Conservation (phyloP, 2,329 filamentous ascomycete genomes). For the Botryotinia calthae region DNA sequence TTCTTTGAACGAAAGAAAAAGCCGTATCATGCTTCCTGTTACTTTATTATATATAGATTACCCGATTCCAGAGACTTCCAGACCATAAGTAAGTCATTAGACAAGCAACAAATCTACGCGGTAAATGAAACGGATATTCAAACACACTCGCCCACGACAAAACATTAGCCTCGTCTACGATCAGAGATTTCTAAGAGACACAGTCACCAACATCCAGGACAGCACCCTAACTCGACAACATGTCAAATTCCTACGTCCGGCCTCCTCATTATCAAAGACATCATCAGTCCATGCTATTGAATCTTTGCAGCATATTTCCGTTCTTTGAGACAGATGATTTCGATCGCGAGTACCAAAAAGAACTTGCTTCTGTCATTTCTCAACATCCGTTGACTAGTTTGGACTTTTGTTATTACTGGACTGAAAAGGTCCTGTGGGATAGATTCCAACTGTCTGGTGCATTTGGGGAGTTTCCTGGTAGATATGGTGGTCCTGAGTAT, state of each 20-base stretch:
- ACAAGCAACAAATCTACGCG: neutral
- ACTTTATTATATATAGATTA: neutral
- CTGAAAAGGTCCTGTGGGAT: constrained; percentile 2
- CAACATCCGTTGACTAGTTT: neutral
- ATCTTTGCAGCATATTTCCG: neutral
- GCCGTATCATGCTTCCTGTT: neutral
- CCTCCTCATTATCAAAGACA: constrained; percentile 8
- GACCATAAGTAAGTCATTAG: neutral
- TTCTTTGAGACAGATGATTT: constrained; percentile 5
- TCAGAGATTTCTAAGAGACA: neutral
- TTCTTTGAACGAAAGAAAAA: neutral
- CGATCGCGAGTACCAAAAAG: constrained; percentile 2
- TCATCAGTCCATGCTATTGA: constrained; percentile 4
- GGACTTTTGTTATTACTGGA: constrained; percentile 12
- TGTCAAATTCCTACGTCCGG: neutral
- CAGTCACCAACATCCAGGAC: neutral
- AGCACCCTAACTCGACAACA: neutral
- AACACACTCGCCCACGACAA: neutral
- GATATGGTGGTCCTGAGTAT: neutral
- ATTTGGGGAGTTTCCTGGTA: constrained; percentile 8
- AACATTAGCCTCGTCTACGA: neutral
- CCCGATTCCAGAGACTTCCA: no score
- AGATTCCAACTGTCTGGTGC: neutral
- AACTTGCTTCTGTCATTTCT: neutral
- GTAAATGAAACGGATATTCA: neutral